Conservation (phyloP, 495 filamentous ascomycete species). For the Aspergillus nidulans region DNA sequence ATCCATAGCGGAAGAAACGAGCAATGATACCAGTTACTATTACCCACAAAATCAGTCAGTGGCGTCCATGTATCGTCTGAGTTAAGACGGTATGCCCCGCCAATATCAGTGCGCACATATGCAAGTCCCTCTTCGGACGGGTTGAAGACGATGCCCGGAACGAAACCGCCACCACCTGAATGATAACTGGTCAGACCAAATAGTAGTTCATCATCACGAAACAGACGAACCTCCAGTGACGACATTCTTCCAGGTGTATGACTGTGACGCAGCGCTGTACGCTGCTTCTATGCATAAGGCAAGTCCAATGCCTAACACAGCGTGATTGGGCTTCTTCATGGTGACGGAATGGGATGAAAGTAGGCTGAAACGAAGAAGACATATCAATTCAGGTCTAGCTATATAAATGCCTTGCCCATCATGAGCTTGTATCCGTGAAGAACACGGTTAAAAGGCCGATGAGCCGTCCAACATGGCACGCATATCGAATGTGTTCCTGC, state of each 20-base stretch:
- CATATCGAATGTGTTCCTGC: too few relatives aligned
- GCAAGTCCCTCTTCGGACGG: constrained; percentile 10
- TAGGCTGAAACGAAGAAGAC: too few relatives aligned
- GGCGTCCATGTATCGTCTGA: constrained; percentile 16
- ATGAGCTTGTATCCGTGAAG: too few relatives aligned
- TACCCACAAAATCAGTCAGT: constrained; percentile 7
- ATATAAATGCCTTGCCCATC: too few relatives aligned
- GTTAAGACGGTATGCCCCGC: constrained; percentile 16
- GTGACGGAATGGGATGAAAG: too few relatives aligned
- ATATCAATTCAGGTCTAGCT: too few relatives aligned
- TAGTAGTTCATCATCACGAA: too few relatives aligned
- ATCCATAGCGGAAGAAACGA: not conserved
- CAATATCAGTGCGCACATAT: constrained; percentile 15
- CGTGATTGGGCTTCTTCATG: not conserved
- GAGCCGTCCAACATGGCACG: too few relatives aligned
- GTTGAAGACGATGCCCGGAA: constrained; percentile 15
- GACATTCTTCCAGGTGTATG: constrained; percentile 17
- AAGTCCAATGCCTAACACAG: not conserved
- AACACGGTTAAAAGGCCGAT: too few relatives aligned
- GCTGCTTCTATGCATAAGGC: not conserved
- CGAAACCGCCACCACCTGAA: constrained; percentile 14
- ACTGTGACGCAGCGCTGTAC: constrained; percentile 11
- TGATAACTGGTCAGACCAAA: not conserved
- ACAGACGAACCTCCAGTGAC: constrained; percentile 8
- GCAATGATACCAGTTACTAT: constrained; percentile 6